These are phyloP conservation scores for Apiospora malaysiana DNA, from an alignment of 2,329 filamentous ascomycete species.

Conservation along the genomic window DNA sequence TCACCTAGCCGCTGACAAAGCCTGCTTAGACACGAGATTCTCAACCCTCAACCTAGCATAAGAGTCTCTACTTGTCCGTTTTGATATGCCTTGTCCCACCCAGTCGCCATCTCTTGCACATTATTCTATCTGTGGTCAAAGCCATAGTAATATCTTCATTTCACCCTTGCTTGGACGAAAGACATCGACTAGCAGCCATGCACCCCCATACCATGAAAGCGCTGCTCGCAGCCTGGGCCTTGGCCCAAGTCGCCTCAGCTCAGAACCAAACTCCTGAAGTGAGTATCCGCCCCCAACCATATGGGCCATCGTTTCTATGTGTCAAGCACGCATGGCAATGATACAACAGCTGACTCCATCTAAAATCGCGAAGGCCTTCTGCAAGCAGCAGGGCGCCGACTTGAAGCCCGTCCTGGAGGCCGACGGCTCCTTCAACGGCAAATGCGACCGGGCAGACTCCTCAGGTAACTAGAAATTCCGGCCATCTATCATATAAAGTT, in stretches of 20 bases:
- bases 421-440: not conserved
- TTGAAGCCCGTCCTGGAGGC: not conserved
- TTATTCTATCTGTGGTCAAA: too few species aligned
- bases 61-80: not conserved
- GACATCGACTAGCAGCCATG: not conserved
- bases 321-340: not conserved
- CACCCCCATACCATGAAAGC: not conserved
- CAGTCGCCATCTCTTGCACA: not conserved
- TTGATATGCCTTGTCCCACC: not conserved
- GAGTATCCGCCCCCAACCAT: not conserved
- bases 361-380: not conserved
- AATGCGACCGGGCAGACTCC: not conserved
- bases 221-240: not conserved
- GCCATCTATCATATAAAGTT: too few species aligned
- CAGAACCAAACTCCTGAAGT: not conserved
- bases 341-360: too few species aligned
- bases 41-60: not conserved
- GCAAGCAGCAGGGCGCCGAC: not conserved
- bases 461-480: too few species aligned
- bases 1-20: too few species aligned
- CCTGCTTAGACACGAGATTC: too few species aligned
- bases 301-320: too few species aligned
- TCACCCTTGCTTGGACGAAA: not conserved
- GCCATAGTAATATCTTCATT: not conserved
- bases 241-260: not conserved